Base-by-base conservation (phyloP, 164 flowering plant genomes). In the Saururus chinensis region DNA sequence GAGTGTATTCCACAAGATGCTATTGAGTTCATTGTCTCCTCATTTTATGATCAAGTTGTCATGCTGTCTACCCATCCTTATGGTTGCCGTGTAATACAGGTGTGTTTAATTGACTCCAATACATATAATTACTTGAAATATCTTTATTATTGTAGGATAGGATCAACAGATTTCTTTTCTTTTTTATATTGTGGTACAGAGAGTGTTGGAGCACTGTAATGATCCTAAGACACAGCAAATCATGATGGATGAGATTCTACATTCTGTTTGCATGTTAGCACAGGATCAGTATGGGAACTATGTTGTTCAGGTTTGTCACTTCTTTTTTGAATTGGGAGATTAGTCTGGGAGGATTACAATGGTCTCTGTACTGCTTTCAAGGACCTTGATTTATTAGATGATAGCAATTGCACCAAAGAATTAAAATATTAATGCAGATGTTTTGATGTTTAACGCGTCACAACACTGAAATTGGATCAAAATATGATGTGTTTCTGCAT, bases 1-100 rank as follows among this genome's bases (percentile, higher is more conserved):
- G 97, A 93, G 66, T 90, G 99, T 74, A 84, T 90, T 23, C 99
- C 99, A 23, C 95, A 90, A 77, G 95, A 85, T 40, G 78, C 84
- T 37, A 90, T 93, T 73, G 87, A 87, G 54, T 93, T 90, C 60
- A 88, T 93, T 53, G 74, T 93, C 57, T 70, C 92, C 54, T 79
- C 91, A 26, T 90, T 93, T 68, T 87, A 79, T 73, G 95, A 83
- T 71, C 90, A 93, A 75, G 96, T 90, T 71, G 95, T 90, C 64
- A 81, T 82, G 21, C 83, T 93, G 21, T 93, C 99, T 23, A 93
- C 95, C 51, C 97, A 93, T 81, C 92, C 97, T 40, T 93, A 93
- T 70, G 97, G 99, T 16, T 93, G 97, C 61, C 95, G 99, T 68
- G 99, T 93, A 59, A 83, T 90, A 66, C 99, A 93, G 96, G 99